Evolutionary conservation across 345 rosid genomes (phyloP).

Genomic region (Lepidium aucheri): DNA sequence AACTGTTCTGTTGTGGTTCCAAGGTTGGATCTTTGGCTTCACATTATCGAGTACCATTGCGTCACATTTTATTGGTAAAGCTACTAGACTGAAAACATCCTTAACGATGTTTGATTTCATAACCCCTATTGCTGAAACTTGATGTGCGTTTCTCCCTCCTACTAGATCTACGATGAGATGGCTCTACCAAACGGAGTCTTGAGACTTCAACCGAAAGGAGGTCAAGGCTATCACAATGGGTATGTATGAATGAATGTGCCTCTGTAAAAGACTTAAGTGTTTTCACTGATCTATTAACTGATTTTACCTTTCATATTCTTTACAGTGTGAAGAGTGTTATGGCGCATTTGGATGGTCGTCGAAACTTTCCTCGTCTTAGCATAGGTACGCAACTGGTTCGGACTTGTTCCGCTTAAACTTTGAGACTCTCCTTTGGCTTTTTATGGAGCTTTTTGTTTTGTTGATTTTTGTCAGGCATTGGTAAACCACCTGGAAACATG

Average conservation of each 20-base stretch:
- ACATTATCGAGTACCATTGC: conserved; percentile 78
- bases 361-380: conserved; percentile 66
- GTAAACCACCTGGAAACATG: conserved; percentile 87
- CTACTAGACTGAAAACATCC: not conserved
- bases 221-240: conserved; percentile 92
- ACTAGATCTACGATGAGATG: conserved; percentile 79
- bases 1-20: not conserved
- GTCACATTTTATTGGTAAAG: conserved; percentile 70
- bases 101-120: not conserved
- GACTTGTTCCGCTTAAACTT: not conserved
- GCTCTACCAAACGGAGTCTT: conserved; percentile 86
- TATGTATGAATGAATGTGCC: conserved; percentile 11
- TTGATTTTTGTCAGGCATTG: conserved; percentile 49
- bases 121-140: not conserved
- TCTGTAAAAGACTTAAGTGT: not conserved
- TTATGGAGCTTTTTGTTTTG: not conserved
- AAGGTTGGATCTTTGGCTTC: conserved; percentile 96
- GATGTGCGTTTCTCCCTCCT: conserved; percentile 3
- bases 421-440: not conserved
- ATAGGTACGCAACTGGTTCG: conserved; percentile 41
- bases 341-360: conserved; percentile 65
- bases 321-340: conserved; percentile 75
- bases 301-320: not conserved
- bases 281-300: not conserved
- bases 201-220: conserved; percentile 81